Evolutionary conservation across 306 rosid genomes (phyloP).

Genomic region (Herpetospermum pedunculosum): DNA sequence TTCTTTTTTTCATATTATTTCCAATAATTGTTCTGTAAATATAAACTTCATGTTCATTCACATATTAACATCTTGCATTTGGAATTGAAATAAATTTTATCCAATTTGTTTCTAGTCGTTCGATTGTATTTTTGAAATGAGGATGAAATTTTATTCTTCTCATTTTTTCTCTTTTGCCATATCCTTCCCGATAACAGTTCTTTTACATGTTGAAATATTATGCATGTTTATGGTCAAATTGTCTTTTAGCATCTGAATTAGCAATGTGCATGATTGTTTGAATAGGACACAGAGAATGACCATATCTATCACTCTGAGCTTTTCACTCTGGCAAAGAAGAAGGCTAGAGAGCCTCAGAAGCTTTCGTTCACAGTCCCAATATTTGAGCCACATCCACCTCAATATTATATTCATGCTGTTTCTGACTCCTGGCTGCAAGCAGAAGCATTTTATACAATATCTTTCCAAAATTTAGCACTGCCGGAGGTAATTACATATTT

Average conservation of each 20-base stretch:
- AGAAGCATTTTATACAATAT: slow-evolving; percentile 81
- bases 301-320: slow-evolving; percentile 91
- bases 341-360: slow-evolving; percentile 80
- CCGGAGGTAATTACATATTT: slow-evolving; percentile 56
- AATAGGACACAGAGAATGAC: slow-evolving; percentile 90
- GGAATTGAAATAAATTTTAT: neutral
- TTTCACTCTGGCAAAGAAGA: slow-evolving; percentile 67
- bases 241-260: slow-evolving; percentile 6
- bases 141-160: neutral
- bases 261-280: slow-evolving; percentile 18
- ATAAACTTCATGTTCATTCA: neutral
- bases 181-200: neutral
- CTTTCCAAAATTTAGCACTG: slow-evolving; percentile 71
- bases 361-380: slow-evolving; percentile 94
- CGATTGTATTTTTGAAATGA: neutral
- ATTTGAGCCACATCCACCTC: slow-evolving; percentile 99
- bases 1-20: neutral
- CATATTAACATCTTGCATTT: neutral
- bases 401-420: slow-evolving; percentile 80
- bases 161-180: neutral
- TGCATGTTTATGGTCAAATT: neutral
- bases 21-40: neutral
- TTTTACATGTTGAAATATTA: neutral
- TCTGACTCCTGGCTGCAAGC: slow-evolving; percentile 96
- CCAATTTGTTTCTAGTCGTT: neutral